Base-by-base conservation (phyloP, 768 basidiomycete species). In the Lentinula aciculospora region DNA sequence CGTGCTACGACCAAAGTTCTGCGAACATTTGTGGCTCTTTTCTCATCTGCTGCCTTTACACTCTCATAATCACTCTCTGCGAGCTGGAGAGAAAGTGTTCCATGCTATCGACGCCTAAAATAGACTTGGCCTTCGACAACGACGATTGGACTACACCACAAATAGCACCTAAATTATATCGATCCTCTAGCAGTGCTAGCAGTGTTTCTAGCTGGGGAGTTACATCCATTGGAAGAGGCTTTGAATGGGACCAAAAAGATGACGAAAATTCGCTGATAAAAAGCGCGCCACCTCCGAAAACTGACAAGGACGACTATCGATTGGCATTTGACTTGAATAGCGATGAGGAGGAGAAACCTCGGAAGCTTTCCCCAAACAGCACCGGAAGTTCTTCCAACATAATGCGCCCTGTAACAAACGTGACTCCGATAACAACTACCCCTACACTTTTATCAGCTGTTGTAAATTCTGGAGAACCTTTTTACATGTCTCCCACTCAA, bases 181-280 rank as follows among this genome's bases (percentile, higher is more conserved):
- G 81, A 59, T 73, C 85, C 6, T 79, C 87, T 29, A 54, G 45
- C 40, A 56, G 45, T 25, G 55, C 44, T 36, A 57, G 56, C 39
- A 88, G 85, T 59, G 83, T 87, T 54, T 82, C 85, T 31, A 91
- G 89, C 71, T 93, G 89, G 88, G 87, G 86, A 6, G 89, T 93
- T 60, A 92, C 91, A 19, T 89, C 83, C 36, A 86, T 92, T 47
- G 91, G 91, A 10, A 82, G 88, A 47, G 91, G 91, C 17, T 92
- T 90, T 66, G 77, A 89, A 69, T 92, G 90, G 88, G 78, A 77
- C 56, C 71, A 77, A 58, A 72, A 71, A 50, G 68, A 72, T 42
- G 75, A 76, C 34, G 36, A 42, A 31, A 58, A 58, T 25, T 39
- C 47, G 29, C 25, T 19, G 12, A 50, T 40, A 3, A 58, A 37